A percentile compares a stretch with the other conserved stretches of the same genome.
Evolutionary conservation across 2,329 filamentous ascomycete species (phyloP).

Genomic region (Sclerotinia subarctica): DNA sequence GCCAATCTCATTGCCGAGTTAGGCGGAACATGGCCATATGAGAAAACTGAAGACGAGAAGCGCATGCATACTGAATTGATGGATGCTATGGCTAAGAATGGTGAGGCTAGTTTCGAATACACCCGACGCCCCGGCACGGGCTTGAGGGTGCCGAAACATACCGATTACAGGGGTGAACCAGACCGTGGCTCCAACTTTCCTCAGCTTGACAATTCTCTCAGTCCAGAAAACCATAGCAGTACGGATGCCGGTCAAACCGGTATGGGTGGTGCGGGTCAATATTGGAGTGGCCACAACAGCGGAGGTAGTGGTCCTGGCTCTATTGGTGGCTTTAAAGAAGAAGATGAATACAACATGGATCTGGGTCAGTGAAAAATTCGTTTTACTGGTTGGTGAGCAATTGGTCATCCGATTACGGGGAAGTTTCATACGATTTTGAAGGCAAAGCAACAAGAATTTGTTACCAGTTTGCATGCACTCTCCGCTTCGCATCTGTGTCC

Average conservation of each 20-base stretch:
- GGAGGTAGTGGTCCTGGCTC: conserved; percentile 64
- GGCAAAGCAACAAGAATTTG: conserved; percentile 1
- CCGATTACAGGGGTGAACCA: conserved; percentile 82
- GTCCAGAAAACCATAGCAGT: conserved; percentile 44
- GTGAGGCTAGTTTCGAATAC: conserved; percentile 71
- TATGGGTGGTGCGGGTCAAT: conserved; percentile 45
- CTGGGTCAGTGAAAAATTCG: conserved; percentile 45
- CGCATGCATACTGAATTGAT: conserved; percentile 93
- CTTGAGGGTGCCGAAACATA: conserved; percentile 87
- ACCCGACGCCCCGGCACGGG: conserved; percentile 79
- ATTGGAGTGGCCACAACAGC: conserved; percentile 68
- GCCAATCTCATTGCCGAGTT: conserved; percentile 70
- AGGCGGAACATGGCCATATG: conserved; percentile 74
- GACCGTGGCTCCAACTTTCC: conserved; percentile 48
- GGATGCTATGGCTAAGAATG: conserved; percentile 81
- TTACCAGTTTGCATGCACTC: conserved; percentile 21
- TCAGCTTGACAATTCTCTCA: conserved; percentile 48
- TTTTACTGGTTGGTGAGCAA: conserved; percentile 1
- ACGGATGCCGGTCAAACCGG: conserved; percentile 35
- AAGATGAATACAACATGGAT: conserved; percentile 91
- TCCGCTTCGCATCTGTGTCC: conserved; percentile 29
- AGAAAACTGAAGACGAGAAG: conserved; percentile 85
- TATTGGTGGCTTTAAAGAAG: conserved; percentile 83
- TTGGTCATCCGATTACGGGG: not conserved
- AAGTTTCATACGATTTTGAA: not conserved